phyloP scores from a whole-genome alignment of 208 protist species.

The Vickermania ingenoplastis region DNA sequence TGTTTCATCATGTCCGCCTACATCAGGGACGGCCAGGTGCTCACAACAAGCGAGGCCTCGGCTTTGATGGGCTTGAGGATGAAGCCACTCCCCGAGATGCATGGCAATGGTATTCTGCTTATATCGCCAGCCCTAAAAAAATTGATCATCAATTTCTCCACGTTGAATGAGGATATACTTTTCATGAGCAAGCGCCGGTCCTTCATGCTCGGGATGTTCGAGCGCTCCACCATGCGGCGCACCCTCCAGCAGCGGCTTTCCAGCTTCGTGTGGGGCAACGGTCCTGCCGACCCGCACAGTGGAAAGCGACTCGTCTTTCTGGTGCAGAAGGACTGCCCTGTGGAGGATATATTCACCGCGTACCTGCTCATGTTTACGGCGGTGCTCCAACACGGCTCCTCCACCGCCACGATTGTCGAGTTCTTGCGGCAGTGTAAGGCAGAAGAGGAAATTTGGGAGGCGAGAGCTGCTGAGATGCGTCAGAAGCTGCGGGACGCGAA shows the following conservation, averaged over 20 bases:
- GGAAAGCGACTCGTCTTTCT: slow-evolving; percentile 41
- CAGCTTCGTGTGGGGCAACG: slow-evolving; percentile 9
- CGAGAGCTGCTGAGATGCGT: slow-evolving; percentile 16
- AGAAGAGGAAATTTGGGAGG: slow-evolving; percentile 36
- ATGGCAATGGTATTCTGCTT: slow-evolving; percentile 38
- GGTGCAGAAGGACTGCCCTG: slow-evolving; percentile 53
- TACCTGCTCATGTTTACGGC: slow-evolving; percentile 66
- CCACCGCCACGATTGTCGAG: slow-evolving; percentile 21
- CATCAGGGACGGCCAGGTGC: slow-evolving; percentile 22
- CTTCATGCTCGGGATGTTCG: slow-evolving; percentile 71
- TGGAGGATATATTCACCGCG: slow-evolving; percentile 49
- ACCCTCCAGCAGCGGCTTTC: slow-evolving; percentile 38
- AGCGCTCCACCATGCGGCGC: slow-evolving; percentile 25
- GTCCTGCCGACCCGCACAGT: slow-evolving; percentile 7
- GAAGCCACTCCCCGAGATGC: slow-evolving; percentile 16
- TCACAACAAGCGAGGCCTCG: slow-evolving; percentile 51
- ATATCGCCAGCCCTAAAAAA: slow-evolving; percentile 54
- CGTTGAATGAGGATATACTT: slow-evolving; percentile 52
- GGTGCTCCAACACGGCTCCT: slow-evolving; percentile 35
- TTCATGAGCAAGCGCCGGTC: slow-evolving; percentile 42
- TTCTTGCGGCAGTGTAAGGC: slow-evolving; percentile 44
- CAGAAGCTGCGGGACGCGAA: slow-evolving; percentile 22
- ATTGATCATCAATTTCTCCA: slow-evolving; percentile 36
- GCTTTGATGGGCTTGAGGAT: slow-evolving; percentile 44
- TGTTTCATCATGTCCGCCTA: slow-evolving; percentile 44